Conservation (phyloP, 75 land plant species). For the Chamaecyparis obtusa region DNA sequence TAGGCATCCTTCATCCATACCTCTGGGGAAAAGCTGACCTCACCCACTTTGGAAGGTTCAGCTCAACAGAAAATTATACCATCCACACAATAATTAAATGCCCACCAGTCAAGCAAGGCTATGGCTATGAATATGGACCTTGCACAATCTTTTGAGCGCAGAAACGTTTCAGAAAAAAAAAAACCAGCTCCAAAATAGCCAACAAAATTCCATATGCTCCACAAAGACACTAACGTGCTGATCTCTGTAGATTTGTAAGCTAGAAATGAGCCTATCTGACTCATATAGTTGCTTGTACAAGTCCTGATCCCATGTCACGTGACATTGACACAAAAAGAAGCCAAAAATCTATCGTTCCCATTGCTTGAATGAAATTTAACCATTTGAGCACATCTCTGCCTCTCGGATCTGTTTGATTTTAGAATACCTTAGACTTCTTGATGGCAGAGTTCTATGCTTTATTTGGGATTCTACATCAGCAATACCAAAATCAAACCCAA, state of each 20-base stretch:
- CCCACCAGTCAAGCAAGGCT: no score
- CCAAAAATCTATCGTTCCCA: conserved; percentile 72
- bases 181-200: conserved; percentile 91
- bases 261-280: conserved; percentile 83
- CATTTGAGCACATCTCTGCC: neutral
- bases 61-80: no score
- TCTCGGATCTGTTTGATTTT: conserved; percentile 1
- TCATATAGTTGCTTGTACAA: conserved; percentile 75
- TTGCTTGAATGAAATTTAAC: conserved; percentile 51
- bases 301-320: conserved; percentile 94
- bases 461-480: neutral
- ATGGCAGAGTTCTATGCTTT: neutral
- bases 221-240: conserved; percentile 73
- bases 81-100: conserved; percentile 40
- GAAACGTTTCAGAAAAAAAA: conserved; percentile 62
- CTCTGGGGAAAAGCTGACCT: no score
- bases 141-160: conserved; percentile 49
- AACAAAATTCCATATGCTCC: conserved; percentile 93
- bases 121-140: no score
- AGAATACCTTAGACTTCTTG: neutral
- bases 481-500: no score
- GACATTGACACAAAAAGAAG: conserved; percentile 63
- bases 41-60: no score
- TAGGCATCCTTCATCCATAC: no score
- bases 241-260: conserved; percentile 55